Conservation (phyloP, 495 filamentous ascomycete genomes). For the Penicillium desertorum region DNA sequence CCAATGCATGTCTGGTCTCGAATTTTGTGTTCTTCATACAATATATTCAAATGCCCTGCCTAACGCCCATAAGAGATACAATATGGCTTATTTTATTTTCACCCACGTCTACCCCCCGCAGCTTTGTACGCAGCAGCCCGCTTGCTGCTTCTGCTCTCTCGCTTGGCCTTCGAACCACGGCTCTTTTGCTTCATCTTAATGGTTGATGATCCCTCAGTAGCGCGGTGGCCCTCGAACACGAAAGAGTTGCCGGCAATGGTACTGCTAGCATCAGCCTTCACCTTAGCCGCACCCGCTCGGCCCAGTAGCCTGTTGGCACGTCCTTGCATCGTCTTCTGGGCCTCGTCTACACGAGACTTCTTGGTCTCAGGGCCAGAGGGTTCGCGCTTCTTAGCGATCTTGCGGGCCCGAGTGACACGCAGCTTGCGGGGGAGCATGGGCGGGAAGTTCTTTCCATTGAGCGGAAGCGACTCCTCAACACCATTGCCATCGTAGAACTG, state of each 20-base stretch:
- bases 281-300: conserved; percentile 66
- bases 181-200: conserved; percentile 60
- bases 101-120: conserved; percentile 47
- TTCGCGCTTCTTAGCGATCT: conserved; percentile 65
- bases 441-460: conserved; percentile 87
- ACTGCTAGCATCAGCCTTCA: conserved; percentile 48
- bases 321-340: conserved; percentile 71
- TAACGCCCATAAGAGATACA: conserved; percentile 27
- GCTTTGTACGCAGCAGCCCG: conserved; percentile 69
- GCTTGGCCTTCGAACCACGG: conserved; percentile 55
- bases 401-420: conserved; percentile 81
- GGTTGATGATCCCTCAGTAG: conserved; percentile 65
- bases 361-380: conserved; percentile 34
- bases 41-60: conserved; percentile 25
- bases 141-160: conserved; percentile 49
- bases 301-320: conserved; percentile 83
- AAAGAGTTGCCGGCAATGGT: conserved; percentile 54
- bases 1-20: conserved; percentile 2
- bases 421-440: conserved; percentile 86
- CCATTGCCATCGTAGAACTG: conserved; percentile 88
- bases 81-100: conserved; percentile 14
- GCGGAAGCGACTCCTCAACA: conserved; percentile 83
- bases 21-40: conserved; percentile 3
- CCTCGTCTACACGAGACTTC: conserved; percentile 60
- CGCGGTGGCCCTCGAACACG: conserved; percentile 89